Evolutionary conservation across 371 early-diverging fungal genomes (phyloP).

Genomic region (Mycotypha africana): DNA sequence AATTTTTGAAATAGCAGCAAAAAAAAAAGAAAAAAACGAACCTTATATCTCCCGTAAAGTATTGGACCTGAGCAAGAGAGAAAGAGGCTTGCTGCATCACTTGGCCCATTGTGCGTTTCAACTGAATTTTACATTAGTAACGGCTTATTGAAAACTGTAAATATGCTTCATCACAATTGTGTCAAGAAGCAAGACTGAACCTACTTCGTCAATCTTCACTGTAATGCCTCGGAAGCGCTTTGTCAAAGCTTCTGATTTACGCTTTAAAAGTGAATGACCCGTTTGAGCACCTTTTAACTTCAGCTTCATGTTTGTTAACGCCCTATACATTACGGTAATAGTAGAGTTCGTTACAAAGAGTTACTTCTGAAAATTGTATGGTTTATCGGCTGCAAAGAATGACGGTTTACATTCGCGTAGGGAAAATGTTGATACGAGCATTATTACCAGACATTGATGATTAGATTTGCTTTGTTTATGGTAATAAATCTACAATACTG

Average conservation of each 20-base stretch:
- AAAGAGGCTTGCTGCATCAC: constrained; percentile 97
- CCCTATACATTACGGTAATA: too few species aligned
- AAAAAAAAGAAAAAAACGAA: constrained; percentile 9
- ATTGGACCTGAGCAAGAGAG: constrained; percentile 96
- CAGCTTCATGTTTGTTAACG: constrained; percentile 89
- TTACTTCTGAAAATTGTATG: too few species aligned
- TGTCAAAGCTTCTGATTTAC: constrained; percentile 98
- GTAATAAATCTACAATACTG: too few species aligned
- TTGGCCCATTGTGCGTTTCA: constrained; percentile 78
- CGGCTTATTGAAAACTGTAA: too few species aligned
- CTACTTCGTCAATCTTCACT: constrained; percentile 88
- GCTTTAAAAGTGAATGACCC: constrained; percentile 96
- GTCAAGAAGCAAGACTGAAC: background rate
- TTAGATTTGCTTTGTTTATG: too few species aligned
- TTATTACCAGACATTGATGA: constrained; percentile 70
- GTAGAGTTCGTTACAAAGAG: too few species aligned
- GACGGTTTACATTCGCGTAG: constrained; percentile 78
- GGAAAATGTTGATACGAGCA: constrained; percentile 73
- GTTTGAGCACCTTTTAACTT: constrained; percentile 98
- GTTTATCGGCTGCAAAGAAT: too few species aligned
- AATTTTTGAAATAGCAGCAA: too few species aligned
- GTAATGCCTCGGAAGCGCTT: constrained; percentile 94
- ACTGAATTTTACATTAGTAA: too few species aligned
- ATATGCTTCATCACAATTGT: too few species aligned
- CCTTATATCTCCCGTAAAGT: constrained; percentile 96